Evolutionary conservation across 306 rosid genomes (phyloP).

Genomic region (Phaseolus lunatus): DNA sequence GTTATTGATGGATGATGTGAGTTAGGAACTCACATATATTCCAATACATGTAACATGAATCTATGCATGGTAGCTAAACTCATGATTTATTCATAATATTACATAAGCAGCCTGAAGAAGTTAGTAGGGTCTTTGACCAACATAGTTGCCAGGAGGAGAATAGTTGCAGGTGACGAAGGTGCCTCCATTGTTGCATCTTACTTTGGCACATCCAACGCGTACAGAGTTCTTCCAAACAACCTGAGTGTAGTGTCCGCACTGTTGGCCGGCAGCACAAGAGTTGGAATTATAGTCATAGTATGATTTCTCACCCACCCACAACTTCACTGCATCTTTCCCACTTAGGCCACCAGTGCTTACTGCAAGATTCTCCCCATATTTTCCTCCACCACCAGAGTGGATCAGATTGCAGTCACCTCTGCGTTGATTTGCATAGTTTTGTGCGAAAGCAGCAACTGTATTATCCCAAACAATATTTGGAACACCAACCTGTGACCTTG

Average conservation of each 20-base stretch:
- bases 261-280: slow-evolving; percentile 43
- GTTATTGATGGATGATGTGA: too few species aligned
- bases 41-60: too few species aligned
- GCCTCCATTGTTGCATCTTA: slow-evolving; percentile 53
- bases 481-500: slow-evolving; percentile 47
- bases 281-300: slow-evolving; percentile 49
- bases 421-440: slow-evolving; percentile 38
- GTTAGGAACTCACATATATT: too few species aligned
- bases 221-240: slow-evolving; percentile 54
- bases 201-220: slow-evolving; percentile 63
- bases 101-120: too few species aligned
- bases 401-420: slow-evolving; percentile 33
- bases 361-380: slow-evolving; percentile 43
- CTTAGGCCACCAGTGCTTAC: background rate
- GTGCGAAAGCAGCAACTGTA: slow-evolving; percentile 43
- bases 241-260: slow-evolving; percentile 61
- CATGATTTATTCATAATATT: too few species aligned
- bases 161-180: slow-evolving; percentile 54
- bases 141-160: slow-evolving; percentile 52
- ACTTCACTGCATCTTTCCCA: slow-evolving; percentile 36
- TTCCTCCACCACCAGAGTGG: slow-evolving; percentile 42
- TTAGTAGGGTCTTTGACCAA: slow-evolving; percentile 50
- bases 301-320: slow-evolving; percentile 56
- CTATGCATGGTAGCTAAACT: too few species aligned
- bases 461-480: slow-evolving; percentile 45